Evolutionary conservation across 306 rosid species (phyloP).

Genomic region (Mimosa pudica): DNA sequence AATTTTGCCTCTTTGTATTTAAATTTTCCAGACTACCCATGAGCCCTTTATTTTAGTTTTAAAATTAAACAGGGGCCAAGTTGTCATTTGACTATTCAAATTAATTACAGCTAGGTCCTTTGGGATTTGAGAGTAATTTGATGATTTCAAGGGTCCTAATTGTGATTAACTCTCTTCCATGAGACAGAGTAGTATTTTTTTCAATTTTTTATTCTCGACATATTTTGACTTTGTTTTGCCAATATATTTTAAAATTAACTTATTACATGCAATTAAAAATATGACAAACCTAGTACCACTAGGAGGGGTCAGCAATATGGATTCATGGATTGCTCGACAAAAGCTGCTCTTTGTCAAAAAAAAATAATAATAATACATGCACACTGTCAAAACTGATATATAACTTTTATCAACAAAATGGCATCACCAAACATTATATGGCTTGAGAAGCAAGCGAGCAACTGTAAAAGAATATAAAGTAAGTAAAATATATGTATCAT

Average conservation of each 20-base stretch:
- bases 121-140: too few relatives aligned
- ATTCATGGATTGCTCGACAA: background rate
- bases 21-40: too few relatives aligned
- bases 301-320: background rate
- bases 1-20: too few relatives aligned
- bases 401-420: background rate
- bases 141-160: too few relatives aligned
- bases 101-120: too few relatives aligned
- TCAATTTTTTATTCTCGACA: background rate
- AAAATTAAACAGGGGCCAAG: too few relatives aligned
- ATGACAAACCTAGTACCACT: background rate
- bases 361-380: background rate
- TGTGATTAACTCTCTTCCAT: too few relatives aligned
- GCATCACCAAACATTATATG: background rate
- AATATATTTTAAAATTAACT: background rate
- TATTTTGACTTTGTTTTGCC: background rate
- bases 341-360: too few relatives aligned
- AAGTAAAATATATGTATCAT: background rate
- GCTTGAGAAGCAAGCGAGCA: background rate
- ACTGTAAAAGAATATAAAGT: background rate
- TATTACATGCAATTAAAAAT: background rate
- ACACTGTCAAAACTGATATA: background rate
- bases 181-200: too few relatives aligned
- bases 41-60: too few relatives aligned
- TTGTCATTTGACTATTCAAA: too few relatives aligned